Base-by-base conservation (phyloP, 2,329 filamentous ascomycete species). In the Dothideomycetes sp. region DNA sequence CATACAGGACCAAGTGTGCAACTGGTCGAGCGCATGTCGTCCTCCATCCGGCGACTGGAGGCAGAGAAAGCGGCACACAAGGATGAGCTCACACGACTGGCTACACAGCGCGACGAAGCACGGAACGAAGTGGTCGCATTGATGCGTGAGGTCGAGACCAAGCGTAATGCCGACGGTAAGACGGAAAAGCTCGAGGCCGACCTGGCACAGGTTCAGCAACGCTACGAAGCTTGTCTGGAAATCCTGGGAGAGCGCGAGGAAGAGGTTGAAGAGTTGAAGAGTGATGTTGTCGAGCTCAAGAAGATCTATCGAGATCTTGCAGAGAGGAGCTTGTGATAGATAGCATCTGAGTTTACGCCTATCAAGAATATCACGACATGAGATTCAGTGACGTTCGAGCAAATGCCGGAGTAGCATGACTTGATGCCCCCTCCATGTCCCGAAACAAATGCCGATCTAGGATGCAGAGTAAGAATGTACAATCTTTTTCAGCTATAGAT, bases 241-340 rank as follows among this genome's bases (percentile, higher is more conserved):
- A 81, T 96, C 78, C 65, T 98, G 43, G 91, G 91, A 1, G 91
- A 98, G 73, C 94, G 94, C 74, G 94, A 86, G 61, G 91, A 98
- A 69, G 68, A 82, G 55, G 88, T 94, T 2, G 87, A 94, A 56
- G 91, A 98, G 69, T 67, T 98, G 50, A 78, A 73, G 60, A 81
- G 83, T 10, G 91, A 96, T 68, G 83, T 98, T 39, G 71, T 79
- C 49, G 91, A 98, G 68, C 72, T 98, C 59, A 98, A 98, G 69
- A 82, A 80, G 56, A 94, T 98, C 73, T 96, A 96, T 67, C 78
- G 86, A 50, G 89, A 96, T 58, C 64, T 98, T 60, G 83, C 94
- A 34, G 84, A 94, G 46, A 45, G 49, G 37, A 60, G 33, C 28
- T 30, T 43, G 40, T 43, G 22, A 42, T 23, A 24, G 10, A 12